These are phyloP conservation scores for Venturia effusa DNA, from an alignment of 2,329 filamentous ascomycete species.

Conservation along the genomic window DNA sequence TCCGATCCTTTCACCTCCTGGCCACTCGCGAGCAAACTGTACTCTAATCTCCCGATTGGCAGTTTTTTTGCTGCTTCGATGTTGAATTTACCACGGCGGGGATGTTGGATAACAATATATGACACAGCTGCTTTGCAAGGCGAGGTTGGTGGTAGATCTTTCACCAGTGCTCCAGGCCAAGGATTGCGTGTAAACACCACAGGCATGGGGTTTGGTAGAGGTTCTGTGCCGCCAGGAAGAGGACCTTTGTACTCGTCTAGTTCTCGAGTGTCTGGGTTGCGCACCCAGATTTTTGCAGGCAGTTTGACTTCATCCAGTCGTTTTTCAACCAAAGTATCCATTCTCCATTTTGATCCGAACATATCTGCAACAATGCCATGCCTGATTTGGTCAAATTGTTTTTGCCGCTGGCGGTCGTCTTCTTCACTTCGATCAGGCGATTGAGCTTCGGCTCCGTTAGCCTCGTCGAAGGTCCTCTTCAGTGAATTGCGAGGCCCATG, in stretches of 20 bases:
- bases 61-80: constrained; percentile 51
- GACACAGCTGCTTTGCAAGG: constrained; percentile 62
- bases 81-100: constrained; percentile 72
- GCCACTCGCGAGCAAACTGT: constrained; percentile 50
- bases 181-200: constrained; percentile 63
- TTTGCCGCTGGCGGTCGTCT: background rate
- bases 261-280: constrained; percentile 48
- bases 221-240: constrained; percentile 37
- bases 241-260: constrained; percentile 63
- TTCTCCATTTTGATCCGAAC: constrained; percentile 67
- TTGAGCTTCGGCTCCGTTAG: background rate
- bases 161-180: constrained; percentile 62
- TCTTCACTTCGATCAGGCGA: background rate
- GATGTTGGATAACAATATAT: constrained; percentile 72
- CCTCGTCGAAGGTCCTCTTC: background rate
- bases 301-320: constrained; percentile 55
- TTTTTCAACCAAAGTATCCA: constrained; percentile 58
- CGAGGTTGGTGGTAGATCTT: constrained; percentile 55
- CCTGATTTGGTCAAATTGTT: constrained; percentile 37
- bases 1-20: constrained; percentile 50
- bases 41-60: constrained; percentile 53
- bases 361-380: constrained; percentile 59
- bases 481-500: background rate
- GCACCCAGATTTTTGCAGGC: constrained; percentile 60
- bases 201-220: constrained; percentile 41